phyloP scores from a whole-genome alignment of 352 stramenopile genomes.

The Peronospora destructor region DNA sequence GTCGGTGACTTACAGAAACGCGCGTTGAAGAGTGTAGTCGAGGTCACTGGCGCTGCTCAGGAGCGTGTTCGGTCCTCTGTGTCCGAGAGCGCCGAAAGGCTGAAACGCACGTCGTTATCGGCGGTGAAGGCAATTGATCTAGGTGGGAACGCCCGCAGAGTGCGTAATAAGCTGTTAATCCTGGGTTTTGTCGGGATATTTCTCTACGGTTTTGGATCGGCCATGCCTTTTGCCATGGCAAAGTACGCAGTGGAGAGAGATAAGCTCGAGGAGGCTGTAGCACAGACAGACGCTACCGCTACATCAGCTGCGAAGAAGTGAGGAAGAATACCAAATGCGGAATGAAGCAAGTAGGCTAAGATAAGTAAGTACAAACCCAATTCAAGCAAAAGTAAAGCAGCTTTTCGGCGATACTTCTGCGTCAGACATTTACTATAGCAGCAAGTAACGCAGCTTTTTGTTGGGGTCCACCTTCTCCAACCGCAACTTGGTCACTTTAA shows the following conservation, averaged over 20 bases:
- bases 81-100: slow-evolving; percentile 35
- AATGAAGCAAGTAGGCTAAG: slow-evolving; percentile 7
- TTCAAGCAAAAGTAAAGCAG: slow-evolving; percentile 12
- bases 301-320: slow-evolving; percentile 18
- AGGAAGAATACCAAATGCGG: slow-evolving; percentile 1
- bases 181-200: slow-evolving; percentile 59
- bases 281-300: slow-evolving; percentile 6
- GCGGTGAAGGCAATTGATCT: slow-evolving; percentile 53
- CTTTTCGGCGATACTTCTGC: slow-evolving; percentile 26
- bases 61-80: slow-evolving; percentile 35
- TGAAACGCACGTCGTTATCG: slow-evolving; percentile 42
- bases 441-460: slow-evolving; percentile 61
- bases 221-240: slow-evolving; percentile 51
- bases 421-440: slow-evolving; percentile 46
- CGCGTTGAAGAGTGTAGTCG: slow-evolving; percentile 20
- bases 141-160: slow-evolving; percentile 26
- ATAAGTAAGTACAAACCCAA: slow-evolving; percentile 7
- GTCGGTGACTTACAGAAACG: slow-evolving; percentile 23
- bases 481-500: slow-evolving; percentile 36
- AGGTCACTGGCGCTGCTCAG: slow-evolving; percentile 27
- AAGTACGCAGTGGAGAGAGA: slow-evolving; percentile 63
- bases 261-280: slow-evolving; percentile 40
- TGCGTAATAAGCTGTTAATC: slow-evolving; percentile 52
- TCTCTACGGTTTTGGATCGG: slow-evolving; percentile 68
- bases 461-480: slow-evolving; percentile 40